Percentiles rank a stretch among this genome's conserved stretches.
Conservation (phyloP, 345 rosid species). For the Hibiscus tridactylites region DNA sequence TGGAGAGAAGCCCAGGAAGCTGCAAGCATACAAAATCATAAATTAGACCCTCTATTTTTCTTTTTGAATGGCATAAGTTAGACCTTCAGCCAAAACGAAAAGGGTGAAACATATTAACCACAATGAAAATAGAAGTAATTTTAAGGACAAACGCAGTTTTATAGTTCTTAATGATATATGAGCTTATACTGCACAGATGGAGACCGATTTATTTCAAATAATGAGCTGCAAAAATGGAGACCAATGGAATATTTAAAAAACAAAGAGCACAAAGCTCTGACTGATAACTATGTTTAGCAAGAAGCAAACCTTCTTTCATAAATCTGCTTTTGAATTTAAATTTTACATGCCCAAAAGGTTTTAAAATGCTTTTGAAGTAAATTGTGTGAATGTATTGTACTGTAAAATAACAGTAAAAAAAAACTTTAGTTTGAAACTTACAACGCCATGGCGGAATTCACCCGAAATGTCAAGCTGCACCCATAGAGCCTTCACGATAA, state of each 20-base stretch:
- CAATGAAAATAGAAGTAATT: neutral
- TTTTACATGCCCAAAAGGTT: neutral
- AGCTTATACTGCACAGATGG: neutral
- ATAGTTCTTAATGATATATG: neutral
- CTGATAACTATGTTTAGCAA: neutral
- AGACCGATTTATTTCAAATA: neutral
- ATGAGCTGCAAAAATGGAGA: neutral
- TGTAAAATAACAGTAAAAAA: neutral
- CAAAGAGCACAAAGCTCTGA: neutral
- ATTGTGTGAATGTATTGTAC: neutral
- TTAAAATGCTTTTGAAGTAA: neutral
- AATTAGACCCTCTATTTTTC: neutral
- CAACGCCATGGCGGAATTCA: slow-evolving; percentile 82
- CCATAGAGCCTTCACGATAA: slow-evolving; percentile 89
- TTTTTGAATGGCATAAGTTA: neutral
- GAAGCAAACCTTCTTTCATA: neutral
- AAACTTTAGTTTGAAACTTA: slow-evolving; percentile 32
- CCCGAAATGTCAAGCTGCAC: slow-evolving; percentile 84
- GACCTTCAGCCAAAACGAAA: neutral
- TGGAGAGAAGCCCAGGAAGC: slow-evolving; percentile 79
- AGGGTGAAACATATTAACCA: neutral
- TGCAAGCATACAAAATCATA: slow-evolving; percentile 23
- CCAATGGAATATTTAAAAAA: neutral
- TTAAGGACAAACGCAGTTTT: neutral
- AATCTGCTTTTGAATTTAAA: neutral